Base-by-base conservation (phyloP, 2,329 filamentous ascomycete species). In the Aspergillus ustus region DNA sequence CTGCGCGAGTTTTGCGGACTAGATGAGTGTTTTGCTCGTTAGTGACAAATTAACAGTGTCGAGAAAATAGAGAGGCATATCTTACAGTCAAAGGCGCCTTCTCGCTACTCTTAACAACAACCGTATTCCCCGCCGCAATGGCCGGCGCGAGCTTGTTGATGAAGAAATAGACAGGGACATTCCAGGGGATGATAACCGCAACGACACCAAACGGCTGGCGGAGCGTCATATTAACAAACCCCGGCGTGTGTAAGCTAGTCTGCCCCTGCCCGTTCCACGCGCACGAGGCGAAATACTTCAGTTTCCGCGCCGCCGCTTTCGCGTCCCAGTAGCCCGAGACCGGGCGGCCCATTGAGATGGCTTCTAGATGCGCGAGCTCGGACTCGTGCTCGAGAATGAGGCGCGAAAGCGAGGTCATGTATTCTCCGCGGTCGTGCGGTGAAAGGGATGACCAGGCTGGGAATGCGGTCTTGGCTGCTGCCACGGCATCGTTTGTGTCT, bases 81-180 rank as follows among this genome's bases (percentile, higher is more conserved):
- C 74, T 68, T 65, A 84, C 83, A 2, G 84, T 85, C 55, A 90
- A 73, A 0, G 87, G 87, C 0, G 87, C 85, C 67, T 87, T 82
- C 75, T 90, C 87, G 62, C 83, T 86, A 9, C 85, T 84, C 75
- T 90, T 89, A 31, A 89, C 71, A 2, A 89, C 74, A 45, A 89
- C 82, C 22, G 81, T 84, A 69, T 89, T 89, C 40, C 85, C 85
- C 50, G 82, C 81, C 1, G 85, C 85, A 31, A 89, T 76, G 0
- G 86, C 87, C 0, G 87, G 85, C 2, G 84, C 86, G 37, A 87
- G 75, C 73, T 89, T 89, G 73, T 73, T 71, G 0, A 72, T 75
- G 29, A 83, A 77, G 63, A 82, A 81, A 1, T 80, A 58, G 2
- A 85, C 65, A 0, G 84, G 80, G 0, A 77, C 78, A 63, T 87